Evolutionary conservation across 441 rosid species (phyloP), one percentile per base, ranked within the genome.

Genomic region (Gossypium lobatum): DNA sequence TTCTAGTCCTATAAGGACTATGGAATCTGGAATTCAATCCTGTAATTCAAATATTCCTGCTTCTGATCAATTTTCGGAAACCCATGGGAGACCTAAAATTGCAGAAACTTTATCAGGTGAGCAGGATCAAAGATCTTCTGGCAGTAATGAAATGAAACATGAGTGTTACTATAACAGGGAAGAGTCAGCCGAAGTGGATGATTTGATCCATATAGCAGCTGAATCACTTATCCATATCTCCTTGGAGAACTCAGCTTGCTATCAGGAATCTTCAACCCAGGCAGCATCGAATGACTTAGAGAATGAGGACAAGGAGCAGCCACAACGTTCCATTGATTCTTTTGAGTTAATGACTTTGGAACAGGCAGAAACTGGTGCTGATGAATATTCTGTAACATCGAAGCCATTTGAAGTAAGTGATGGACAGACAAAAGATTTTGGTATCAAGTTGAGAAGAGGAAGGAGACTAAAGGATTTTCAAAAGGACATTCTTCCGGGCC

Each of bases 381-480:
- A 84, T 60, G 90, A 86, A 65, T 58, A 76, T 37, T 82, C 81
- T 4, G 87, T 84, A 68, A 76, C 94, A 48, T 92, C 94, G 37
- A 85, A 80, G 84, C 84, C 87, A 48, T 58, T 75, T 7, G 86
- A 88, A 75, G 79, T 78, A 42, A 81, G 66, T 31, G 78, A 80
- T 20, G 26, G 69, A 0, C 86, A 76, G 73, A 78, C 69, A 20
- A 89, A 86, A 76, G 89, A 89, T 77, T 77, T 83, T 26, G 78
- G 93, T 68, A 11, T 78, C 57, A 92, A 83, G 83, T 75, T 88
- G 81, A 90, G 90, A 82, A 80, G 96, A 72, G 97, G 97, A 28
- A 79, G 97, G 70, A 86, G 97, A 73, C 63, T 92, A 90, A 92
- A 92, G 80, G 92, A 92, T 83, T 92, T 92, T 72, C 97, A 86